Conservation (phyloP, 2,329 filamentous ascomycete genomes). For the Volutella citrinella region DNA sequence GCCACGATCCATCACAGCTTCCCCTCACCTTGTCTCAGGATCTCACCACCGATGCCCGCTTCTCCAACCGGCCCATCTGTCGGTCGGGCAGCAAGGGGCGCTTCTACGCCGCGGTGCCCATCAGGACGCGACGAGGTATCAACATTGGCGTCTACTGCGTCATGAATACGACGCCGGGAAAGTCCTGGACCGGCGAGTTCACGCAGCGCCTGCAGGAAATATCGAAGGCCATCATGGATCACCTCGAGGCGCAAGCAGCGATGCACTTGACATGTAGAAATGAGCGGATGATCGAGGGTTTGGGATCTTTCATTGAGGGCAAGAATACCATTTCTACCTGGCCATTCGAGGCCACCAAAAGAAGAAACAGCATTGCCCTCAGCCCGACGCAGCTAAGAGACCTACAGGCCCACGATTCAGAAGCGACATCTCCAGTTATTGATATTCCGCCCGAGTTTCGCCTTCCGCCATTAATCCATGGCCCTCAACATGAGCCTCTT, state of each 20-base stretch:
- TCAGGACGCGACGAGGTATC: slow-evolving; percentile 36
- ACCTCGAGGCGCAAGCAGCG: slow-evolving; percentile 31
- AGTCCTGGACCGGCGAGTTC: slow-evolving; percentile 22
- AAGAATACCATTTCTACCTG: slow-evolving; percentile 25
- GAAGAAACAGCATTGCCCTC: too few species aligned
- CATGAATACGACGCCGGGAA: slow-evolving; percentile 13
- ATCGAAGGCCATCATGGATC: slow-evolving; percentile 32
- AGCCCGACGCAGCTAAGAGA: too few species aligned
- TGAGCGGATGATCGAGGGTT: slow-evolving; percentile 35
- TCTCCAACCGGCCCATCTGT: slow-evolving; percentile 23
- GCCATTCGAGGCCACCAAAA: too few species aligned
- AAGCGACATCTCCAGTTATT: not conserved
- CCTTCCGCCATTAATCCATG: too few species aligned
- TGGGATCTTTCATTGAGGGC: slow-evolving; percentile 35
- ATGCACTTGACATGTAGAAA: slow-evolving; percentile 26
- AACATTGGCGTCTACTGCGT: slow-evolving; percentile 42
- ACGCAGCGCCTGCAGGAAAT: slow-evolving; percentile 24
- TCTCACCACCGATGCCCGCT: slow-evolving; percentile 29
- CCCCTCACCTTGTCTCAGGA: slow-evolving; percentile 34
- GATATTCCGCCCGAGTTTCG: too few species aligned
- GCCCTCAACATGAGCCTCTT: too few species aligned
- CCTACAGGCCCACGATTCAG: not conserved
- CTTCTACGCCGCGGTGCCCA: slow-evolving; percentile 42
- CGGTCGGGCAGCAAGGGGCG: slow-evolving; percentile 18
- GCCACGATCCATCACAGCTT: slow-evolving; percentile 10